Base-by-base conservation (phyloP, 148 eudicot species). In the Polygonum aviculare region DNA sequence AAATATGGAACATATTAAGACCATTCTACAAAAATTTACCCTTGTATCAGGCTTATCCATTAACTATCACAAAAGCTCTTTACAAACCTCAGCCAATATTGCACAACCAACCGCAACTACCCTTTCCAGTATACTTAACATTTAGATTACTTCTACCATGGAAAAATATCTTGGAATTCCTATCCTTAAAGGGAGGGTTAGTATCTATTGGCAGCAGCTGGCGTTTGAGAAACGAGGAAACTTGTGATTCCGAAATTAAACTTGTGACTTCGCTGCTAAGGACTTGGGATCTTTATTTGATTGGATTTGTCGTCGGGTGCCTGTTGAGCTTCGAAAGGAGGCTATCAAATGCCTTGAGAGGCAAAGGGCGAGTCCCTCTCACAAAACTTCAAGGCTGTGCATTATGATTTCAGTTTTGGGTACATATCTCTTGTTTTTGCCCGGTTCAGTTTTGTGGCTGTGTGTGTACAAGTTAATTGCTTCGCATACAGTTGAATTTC, bases 221-320 rank as follows among this genome's bases (percentile, higher is more conserved):
- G 93, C 52, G 84, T 91, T 72, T 88, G 90, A 21, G 55, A 75
- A 57, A 47, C 80, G 26, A 81, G 84, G 77, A 87, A 91, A 57
- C 22, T 91, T 26, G 79, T 87, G 16, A 88, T 94, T 71, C 98
- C 98, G 4, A 11, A 94, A 81, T 74, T 94, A 55, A 91, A 91
- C 79, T 90, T 93, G 93, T 12, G 98, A 94, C 75, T 94, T 91
- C 78, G 97, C 89, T 79, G 97, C 89, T 5, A 90, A 94, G 84
- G 98, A 94, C 77, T 79, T 91, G 83, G 91, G 90, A 39, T 84
- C 91, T 10, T 83, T 94, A 75, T 80, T 91, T 19, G 97, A 94
- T 80, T 94, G 98, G 98, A 80, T 94, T 74, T 94, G 93, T 83
- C 85, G 91, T 79, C 94, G 90, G 81, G 80, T 94, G 40, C 94